Base-by-base conservation (phyloP, 2,329 filamentous ascomycete genomes). In the Cercospora beticola region DNA sequence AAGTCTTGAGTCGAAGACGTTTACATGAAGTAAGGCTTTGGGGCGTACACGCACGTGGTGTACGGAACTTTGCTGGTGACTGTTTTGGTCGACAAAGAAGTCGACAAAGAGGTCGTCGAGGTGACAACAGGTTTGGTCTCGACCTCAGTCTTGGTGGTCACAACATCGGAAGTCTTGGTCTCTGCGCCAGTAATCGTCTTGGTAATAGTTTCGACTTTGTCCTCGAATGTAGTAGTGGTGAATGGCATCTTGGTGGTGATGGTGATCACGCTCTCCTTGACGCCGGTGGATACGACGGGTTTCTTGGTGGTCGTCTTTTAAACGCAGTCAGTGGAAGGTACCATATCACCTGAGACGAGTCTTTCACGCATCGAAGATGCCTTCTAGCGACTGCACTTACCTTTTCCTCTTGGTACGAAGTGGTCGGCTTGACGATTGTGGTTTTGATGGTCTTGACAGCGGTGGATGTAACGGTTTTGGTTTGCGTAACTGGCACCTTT, bases 21-120 rank as follows among this genome's bases (percentile, higher is more conserved):
- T 52, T 65, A 68, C 62, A 62, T 52, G 30, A 65, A 65, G 59
- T 68, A 68, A 28, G 62, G 62, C 52, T 66, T 60, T 31, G 67
- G 63, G 12, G 57, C 59, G 61, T 49, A 46, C 7, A 68, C 59
- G 18, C 57, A 66, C 26, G 67, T 68, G 2, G 67, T 68, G 36
- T 52, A 68, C 5, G 59, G 23, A 3, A 26, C 18, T 63, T 68
- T 68, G 52, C 43, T 66, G 26, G 31, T n/a, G n/a, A n/a, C n/a
- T n/a, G n/a, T n/a, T n/a, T n/a, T n/a, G n/a, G n/a, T n/a, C n/a
- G n/a, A n/a, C n/a, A n/a, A n/a, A n/a, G n/a, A n/a, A n/a, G 26
- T 28, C 3, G 26, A 28, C 26, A 62, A 40, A n/a, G 36, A 49
- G 31, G 61, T 52, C 30, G 21, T 65, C 21, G 57, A 46, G 49